Base-by-base conservation (phyloP, 2,329 filamentous ascomycete species). In the Trichoderma atroviride region DNA sequence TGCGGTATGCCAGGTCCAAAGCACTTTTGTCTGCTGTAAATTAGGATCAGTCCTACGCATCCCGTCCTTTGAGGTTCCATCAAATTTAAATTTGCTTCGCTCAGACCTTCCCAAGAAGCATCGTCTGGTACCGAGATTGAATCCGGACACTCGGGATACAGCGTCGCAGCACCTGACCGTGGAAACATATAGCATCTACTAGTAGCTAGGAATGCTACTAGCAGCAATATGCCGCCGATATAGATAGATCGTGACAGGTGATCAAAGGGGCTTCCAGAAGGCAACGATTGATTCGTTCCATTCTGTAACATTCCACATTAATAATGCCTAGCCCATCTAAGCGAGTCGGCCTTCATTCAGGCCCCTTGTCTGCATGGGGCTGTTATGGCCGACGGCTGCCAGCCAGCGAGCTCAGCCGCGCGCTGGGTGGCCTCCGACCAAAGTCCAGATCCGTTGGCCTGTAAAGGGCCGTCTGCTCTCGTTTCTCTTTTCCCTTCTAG, bases 201-300 rank as follows among this genome's bases (percentile, higher is more conserved):
- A 19, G 27, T 27, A 27, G 27, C 27, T 27, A 43, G 40, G n/a
- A 43, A 43, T n/a, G 19, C 40, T 10, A 43, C 40, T 16, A 65
- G 37, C 33, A 65, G 35, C 52, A 65, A 31, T 65, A 57, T 56
- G 37, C 29, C 37, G 43, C 9, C 43, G 63, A 50, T 66, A 31
- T 58, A 58, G 64, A 31, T 58, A 58, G 64, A 67, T 67, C 64
- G 40, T 67, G 64, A 52, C 53, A 67, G 55, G 55, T 58, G 64
- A 67, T 29, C 64, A 59, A 59, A 57, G 64, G 64, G 64, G 55
- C 64, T 67, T 67, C 64, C 16, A 67, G 64, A 67, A 67, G 40
- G 55, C 16, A 29, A 29, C 58, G 40, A 59, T 43, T 58, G 53
- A 35, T 67, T 37, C 55, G 29, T 59, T 27, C 50, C 50, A 27